phyloP scores from a whole-genome alignment of 495 filamentous ascomycete species.

The Lepraria neglecta region DNA sequence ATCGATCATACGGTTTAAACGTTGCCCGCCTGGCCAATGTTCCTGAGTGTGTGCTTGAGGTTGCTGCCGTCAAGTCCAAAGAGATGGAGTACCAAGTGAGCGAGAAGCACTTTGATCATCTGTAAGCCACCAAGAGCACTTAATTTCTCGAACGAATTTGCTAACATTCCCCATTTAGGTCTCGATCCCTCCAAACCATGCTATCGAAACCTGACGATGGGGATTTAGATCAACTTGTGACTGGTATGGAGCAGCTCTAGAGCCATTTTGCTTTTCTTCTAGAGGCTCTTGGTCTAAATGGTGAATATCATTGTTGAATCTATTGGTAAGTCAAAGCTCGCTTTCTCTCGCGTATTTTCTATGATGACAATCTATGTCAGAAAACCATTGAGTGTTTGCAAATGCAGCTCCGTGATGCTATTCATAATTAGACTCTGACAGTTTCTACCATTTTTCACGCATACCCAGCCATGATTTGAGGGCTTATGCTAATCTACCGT shows the following conservation, averaged over 20 bases:
- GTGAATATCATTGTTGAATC: too few species aligned
- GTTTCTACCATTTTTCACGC: not conserved
- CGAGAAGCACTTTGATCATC: conserved; percentile 44
- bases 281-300: not conserved
- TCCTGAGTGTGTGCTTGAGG: conserved; percentile 64
- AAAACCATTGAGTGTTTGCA: conserved; percentile 20
- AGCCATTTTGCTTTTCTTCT: not conserved
- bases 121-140: conserved; percentile 24
- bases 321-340: not conserved
- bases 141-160: not conserved
- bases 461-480: too few species aligned
- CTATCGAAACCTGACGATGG: not conserved
- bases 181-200: conserved; percentile 16
- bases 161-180: conserved; percentile 14
- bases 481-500: not conserved
- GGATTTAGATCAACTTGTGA: conserved; percentile 25
- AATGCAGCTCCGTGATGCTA: conserved; percentile 17
- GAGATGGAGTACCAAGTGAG: conserved; percentile 72
- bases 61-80: conserved; percentile 69
- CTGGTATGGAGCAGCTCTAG: conserved; percentile 28
- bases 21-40: conserved; percentile 84
- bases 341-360: not conserved
- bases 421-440: conserved; percentile 26
- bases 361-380: conserved; percentile 24
- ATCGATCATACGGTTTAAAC: conserved; percentile 89